phyloP scores from a whole-genome alignment of 2,329 filamentous ascomycete genomes.

The Penicillium thymicola region DNA sequence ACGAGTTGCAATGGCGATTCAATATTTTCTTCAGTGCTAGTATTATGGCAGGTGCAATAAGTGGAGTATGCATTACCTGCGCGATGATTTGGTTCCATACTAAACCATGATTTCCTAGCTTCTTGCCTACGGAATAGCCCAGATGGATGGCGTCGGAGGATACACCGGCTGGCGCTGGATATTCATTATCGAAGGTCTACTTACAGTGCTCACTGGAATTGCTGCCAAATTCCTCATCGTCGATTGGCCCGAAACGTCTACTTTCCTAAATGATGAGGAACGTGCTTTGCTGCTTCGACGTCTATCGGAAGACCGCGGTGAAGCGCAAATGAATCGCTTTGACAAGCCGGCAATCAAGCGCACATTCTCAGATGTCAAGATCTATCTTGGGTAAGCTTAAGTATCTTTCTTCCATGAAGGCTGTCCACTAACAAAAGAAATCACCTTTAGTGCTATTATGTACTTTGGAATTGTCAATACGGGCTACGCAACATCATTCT shows the following conservation, averaged over 20 bases:
- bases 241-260: constrained; percentile 45
- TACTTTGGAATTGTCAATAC: constrained; percentile 59
- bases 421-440: constrained; percentile 6
- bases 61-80: constrained; percentile 28
- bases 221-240: constrained; percentile 50
- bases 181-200: constrained; percentile 50
- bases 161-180: constrained; percentile 48
- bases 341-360: constrained; percentile 48
- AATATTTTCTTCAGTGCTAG: constrained; percentile 36
- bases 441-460: constrained; percentile 48
- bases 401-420: constrained; percentile 2
- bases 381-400: constrained; percentile 38
- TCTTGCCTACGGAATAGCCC: constrained; percentile 43
- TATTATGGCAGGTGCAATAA: constrained; percentile 42
- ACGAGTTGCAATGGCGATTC: constrained; percentile 41
- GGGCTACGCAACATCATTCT: constrained; percentile 46
- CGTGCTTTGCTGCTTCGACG: constrained; percentile 43
- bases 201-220: constrained; percentile 48
- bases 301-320: constrained; percentile 43
- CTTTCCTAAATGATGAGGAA: constrained; percentile 49
- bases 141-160: constrained; percentile 42
- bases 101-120: constrained; percentile 21
- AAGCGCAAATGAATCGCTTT: constrained; percentile 52
- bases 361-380: constrained; percentile 43
- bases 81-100: background rate